These are phyloP conservation scores for Metschnikowia kunwiensis DNA, from an alignment of 805 yeast genomes.

Conservation along the genomic window DNA sequence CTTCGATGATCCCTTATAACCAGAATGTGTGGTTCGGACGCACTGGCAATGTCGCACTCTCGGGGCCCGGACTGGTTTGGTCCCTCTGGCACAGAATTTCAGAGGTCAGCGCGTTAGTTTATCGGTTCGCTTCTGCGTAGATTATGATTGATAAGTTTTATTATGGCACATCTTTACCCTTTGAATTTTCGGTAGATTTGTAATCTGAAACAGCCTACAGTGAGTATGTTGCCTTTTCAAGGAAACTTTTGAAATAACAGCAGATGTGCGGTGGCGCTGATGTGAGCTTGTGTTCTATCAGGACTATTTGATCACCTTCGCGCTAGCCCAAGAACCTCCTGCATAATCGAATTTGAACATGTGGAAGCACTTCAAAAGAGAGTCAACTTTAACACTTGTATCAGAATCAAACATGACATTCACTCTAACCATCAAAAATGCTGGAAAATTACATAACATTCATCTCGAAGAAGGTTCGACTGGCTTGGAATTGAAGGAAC, in stretches of 20 bases:
- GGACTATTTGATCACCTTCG: too few relatives aligned
- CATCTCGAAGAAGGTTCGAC: constrained; percentile 49
- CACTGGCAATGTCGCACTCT: constrained; percentile 31
- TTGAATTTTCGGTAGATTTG: too few relatives aligned
- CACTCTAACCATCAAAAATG: constrained; percentile 34
- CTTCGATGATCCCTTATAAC: constrained; percentile 28
- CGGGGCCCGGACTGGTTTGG: constrained; percentile 35
- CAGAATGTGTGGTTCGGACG: constrained; percentile 40
- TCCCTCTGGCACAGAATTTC: constrained; percentile 30
- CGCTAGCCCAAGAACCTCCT: too few relatives aligned
- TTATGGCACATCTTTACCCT: too few relatives aligned
- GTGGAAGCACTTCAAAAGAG: neutral
- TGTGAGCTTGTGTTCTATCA: too few relatives aligned
- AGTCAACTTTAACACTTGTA: neutral
- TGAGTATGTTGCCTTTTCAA: too few relatives aligned
- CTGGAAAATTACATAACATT: constrained; percentile 41
- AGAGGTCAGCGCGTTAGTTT: constrained; percentile 30
- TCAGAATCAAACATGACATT: constrained; percentile 17
- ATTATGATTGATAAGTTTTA: too few relatives aligned
- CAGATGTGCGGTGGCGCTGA: too few relatives aligned
- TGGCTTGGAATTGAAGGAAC: constrained; percentile 62
- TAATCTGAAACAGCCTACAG: too few relatives aligned
- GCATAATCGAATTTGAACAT: neutral
- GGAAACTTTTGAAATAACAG: too few relatives aligned
- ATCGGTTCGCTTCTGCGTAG: constrained; percentile 11